These are phyloP conservation scores for Vigna unguiculata DNA, from an alignment of 306 rosid genomes.

Conservation along the genomic window DNA sequence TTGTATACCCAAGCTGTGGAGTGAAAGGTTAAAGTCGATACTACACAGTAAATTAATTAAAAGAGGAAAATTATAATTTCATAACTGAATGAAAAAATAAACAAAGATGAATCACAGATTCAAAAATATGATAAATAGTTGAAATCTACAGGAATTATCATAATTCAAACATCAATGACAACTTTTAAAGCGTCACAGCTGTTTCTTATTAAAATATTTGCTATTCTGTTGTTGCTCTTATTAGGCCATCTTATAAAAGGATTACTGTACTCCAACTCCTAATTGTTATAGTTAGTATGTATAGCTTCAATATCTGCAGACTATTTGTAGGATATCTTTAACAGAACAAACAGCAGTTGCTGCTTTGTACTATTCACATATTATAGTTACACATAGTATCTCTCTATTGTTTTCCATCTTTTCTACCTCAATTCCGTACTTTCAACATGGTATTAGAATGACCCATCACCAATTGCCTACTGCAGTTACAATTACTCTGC, in stretches of 20 bases:
- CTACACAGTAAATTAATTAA: conserved; percentile 28
- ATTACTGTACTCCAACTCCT: not conserved
- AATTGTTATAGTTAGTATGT: not conserved
- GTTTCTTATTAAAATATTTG: not conserved
- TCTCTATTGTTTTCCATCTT: conserved; percentile 4
- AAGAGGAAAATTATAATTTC: conserved; percentile 4
- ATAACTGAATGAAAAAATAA: conserved; percentile 18
- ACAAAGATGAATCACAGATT: not conserved
- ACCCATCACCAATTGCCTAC: not conserved
- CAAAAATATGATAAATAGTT: conserved; percentile 1
- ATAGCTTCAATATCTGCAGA: not conserved
- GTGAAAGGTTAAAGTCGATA: conserved; percentile 41
- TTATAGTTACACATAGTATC: not conserved
- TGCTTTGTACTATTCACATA: not conserved
- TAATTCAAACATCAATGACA: conserved; percentile 6
- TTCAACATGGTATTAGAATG: not conserved
- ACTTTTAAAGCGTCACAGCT: conserved; percentile 6
- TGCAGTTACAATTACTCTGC: not conserved
- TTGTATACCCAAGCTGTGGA: conserved; percentile 94
- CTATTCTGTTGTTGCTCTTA: not conserved
- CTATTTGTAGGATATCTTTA: not conserved
- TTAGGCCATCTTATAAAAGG: conserved; percentile 1
- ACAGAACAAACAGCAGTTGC: not conserved
- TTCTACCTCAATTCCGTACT: conserved; percentile 11
- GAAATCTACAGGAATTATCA: not conserved